phyloP scores from a whole-genome alignment of 2,329 filamentous ascomycete species.

The Plenodomus lindquistii region DNA sequence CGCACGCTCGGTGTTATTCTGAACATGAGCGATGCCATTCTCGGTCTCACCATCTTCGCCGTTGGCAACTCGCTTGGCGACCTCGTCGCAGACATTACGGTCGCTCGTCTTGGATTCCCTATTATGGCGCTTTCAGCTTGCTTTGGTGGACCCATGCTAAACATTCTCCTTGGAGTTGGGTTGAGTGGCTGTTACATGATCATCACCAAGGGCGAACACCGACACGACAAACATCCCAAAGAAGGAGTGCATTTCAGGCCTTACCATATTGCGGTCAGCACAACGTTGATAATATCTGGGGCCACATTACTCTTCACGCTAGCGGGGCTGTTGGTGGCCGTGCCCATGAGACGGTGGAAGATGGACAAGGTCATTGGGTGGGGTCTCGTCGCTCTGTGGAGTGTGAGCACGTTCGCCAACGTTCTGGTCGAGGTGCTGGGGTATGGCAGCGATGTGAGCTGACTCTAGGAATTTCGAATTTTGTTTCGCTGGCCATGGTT shows the following conservation, averaged over 20 bases:
- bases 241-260: constrained; percentile 68
- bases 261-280: constrained; percentile 82
- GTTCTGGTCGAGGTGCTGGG: constrained; percentile 72
- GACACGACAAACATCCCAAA: constrained; percentile 69
- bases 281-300: constrained; percentile 82
- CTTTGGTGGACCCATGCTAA: constrained; percentile 98
- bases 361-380: constrained; percentile 65
- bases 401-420: constrained; percentile 77
- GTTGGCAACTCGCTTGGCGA: constrained; percentile 95
- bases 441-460: constrained; percentile 35
- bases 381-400: constrained; percentile 79
- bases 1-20: constrained; percentile 92
- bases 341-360: constrained; percentile 60
- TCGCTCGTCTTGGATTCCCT: constrained; percentile 89
- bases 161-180: constrained; percentile 94
- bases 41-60: constrained; percentile 94
- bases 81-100: constrained; percentile 90
- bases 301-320: constrained; percentile 83
- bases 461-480: neutral
- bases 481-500: neutral
- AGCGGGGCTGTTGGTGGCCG: constrained; percentile 73
- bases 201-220: constrained; percentile 67
- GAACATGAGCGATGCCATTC: constrained; percentile 90
- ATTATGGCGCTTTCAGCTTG: constrained; percentile 96
- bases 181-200: constrained; percentile 88